phyloP scores from a whole-genome alignment of 768 basidiomycete species.

The Lactifluus echinatus region DNA sequence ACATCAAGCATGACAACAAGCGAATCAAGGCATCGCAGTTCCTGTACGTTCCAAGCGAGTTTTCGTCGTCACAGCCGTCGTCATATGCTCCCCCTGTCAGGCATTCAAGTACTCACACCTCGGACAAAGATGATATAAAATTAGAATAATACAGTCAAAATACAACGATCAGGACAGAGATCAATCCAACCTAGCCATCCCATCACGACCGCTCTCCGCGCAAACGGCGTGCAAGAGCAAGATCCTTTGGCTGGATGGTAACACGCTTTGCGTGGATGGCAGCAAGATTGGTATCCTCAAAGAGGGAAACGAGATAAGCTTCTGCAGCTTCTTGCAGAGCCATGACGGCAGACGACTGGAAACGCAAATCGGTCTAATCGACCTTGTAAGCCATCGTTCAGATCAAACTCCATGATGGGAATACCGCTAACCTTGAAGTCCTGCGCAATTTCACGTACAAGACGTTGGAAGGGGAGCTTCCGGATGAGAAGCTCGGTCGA shows the following conservation, averaged over 20 bases:
- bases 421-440: constrained; percentile 44
- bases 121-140: constrained; percentile 5
- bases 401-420: not conserved
- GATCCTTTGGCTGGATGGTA: constrained; percentile 49
- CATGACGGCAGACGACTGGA: constrained; percentile 57
- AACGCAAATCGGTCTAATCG: constrained; percentile 44
- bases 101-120: not conserved
- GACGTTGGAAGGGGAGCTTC: constrained; percentile 57
- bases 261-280: constrained; percentile 47
- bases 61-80: no score
- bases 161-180: constrained; percentile 12
- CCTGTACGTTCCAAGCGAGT: not conserved
- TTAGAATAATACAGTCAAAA: constrained; percentile 22
- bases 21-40: no score
- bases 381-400: not conserved
- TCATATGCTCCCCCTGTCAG: not conserved
- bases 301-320: constrained; percentile 34
- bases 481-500: constrained; percentile 34
- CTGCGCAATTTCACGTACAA: constrained; percentile 57
- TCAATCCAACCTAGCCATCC: not conserved
- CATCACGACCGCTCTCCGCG: constrained; percentile 37
- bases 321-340: constrained; percentile 56
- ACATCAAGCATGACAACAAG: no score
- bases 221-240: constrained; percentile 41
- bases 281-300: constrained; percentile 43